A percentile compares a stretch with the other conserved stretches of the same genome.
Conservation (phyloP, 169 alveolate species). For the Plasmodium falciparum region DNA sequence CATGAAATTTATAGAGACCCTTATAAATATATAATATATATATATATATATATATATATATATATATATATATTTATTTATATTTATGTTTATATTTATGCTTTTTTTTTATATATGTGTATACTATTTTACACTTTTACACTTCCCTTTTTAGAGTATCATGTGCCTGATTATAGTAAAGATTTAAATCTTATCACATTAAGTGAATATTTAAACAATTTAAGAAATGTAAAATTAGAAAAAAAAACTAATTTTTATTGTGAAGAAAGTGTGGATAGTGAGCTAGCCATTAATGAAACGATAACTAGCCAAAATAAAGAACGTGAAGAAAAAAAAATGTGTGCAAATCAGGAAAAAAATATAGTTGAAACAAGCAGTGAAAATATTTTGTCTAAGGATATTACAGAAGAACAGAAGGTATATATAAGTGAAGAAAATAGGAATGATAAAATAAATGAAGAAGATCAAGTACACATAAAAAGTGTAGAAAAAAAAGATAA, state of each 20-base stretch:
- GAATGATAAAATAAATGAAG: slow-evolving; percentile 8
- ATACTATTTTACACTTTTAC: no score
- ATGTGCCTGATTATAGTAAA: slow-evolving; percentile 12
- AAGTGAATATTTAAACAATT: slow-evolving; percentile 37
- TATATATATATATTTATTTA: no score
- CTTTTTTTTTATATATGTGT: no score
- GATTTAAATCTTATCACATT: slow-evolving; percentile 19
- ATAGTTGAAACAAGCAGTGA: slow-evolving; percentile 13
- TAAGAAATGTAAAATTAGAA: slow-evolving; percentile 21
- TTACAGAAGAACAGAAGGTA: not conserved
- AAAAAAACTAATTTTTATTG: not conserved
- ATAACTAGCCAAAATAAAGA: slow-evolving; percentile 3
- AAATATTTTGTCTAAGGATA: not conserved
- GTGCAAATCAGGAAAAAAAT: slow-evolving; percentile 8
- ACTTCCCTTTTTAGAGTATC: slow-evolving; percentile 34
- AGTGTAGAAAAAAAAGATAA: slow-evolving; percentile 10
- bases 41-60: no score
- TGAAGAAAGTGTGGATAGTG: slow-evolving; percentile 3
- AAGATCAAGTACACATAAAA: not conserved
- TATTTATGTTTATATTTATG: no score
- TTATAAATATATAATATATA: not conserved
- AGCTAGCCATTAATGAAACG: slow-evolving; percentile 23
- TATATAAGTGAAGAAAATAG: not conserved
- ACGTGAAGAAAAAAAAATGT: slow-evolving; percentile 3
- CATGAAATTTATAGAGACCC: not conserved